Base-by-base conservation (phyloP, 2,329 filamentous ascomycete genomes). In the Tolypocladium ophioglossoides region DNA sequence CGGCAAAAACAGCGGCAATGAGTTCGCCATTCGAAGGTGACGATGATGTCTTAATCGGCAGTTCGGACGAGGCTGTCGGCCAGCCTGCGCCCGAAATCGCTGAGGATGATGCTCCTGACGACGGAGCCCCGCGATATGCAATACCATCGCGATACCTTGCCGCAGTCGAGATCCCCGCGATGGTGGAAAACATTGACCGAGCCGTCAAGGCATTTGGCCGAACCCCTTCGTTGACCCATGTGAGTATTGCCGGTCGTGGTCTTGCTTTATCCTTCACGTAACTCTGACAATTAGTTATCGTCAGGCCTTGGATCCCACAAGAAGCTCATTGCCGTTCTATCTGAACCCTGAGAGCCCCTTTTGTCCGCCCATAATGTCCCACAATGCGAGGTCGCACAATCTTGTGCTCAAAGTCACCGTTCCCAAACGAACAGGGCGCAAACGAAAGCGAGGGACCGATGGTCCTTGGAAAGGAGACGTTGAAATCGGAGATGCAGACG, bases 331-430 rank as follows among this genome's bases (percentile, higher is more conserved):
- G 12, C 86, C 86, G 2, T 72, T 95, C n/a, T 88, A 87, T 62
- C 75, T 97, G 53, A 84, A 89, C 24, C 88, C 87, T 27, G 81
- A 90, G 59, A 90, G 95, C 68, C 85, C 86, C 3, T 83, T 89
- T 63, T 84, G 87, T 62, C 86, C 87, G 61, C 88, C 89, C 10
- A 75, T 96, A 57, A 76, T 86, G 61, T 96, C 92, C 9, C 84
- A 85, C 44, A 87, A 86, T 64, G 81, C 85, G 35, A 73, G 81
- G 22, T 87, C 89, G 11, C 89, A 91, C 65, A 95, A 96, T 64
- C 74, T 97, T 22, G 78, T 97, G 22, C 76, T 99, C 52, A 91
- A 91, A 67, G 78, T 99, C 54, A 91, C 86, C 0, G 83, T 97
- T 1, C 92, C 94, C 0, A 94, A 85, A 68, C 78, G 89, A 54